Evolutionary conservation across 2,329 filamentous ascomycete genomes (phyloP).

Genomic region (Colletotrichum tofieldiae): DNA sequence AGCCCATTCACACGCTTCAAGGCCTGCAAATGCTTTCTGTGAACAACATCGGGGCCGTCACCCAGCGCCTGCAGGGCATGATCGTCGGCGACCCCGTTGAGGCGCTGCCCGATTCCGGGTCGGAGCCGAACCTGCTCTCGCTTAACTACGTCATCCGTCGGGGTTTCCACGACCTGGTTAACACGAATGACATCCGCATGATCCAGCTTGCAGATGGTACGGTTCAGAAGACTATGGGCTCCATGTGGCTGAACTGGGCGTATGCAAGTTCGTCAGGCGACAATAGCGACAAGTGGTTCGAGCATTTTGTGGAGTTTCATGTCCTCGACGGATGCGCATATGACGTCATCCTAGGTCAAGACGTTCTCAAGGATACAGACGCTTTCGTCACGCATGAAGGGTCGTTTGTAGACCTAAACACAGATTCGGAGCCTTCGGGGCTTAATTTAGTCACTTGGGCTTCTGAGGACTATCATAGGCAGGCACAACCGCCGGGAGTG

Average conservation of each 20-base stretch:
- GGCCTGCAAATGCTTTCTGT: not conserved
- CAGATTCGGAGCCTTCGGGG: too few species aligned
- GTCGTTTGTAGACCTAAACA: too few species aligned
- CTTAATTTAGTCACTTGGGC: too few species aligned
- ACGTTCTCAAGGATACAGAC: not conserved
- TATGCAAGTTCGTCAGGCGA: not conserved
- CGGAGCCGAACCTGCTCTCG: not conserved
- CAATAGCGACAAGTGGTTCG: not conserved
- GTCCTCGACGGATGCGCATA: not conserved
- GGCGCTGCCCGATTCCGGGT: not conserved
- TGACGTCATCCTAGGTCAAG: not conserved
- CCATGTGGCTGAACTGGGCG: not conserved
- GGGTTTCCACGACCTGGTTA: not conserved
- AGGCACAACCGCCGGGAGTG: too few species aligned
- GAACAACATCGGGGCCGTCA: not conserved
- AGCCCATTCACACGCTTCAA: not conserved
- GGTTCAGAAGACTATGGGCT: not conserved
- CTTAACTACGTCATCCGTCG: not conserved
- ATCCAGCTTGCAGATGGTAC: not conserved
- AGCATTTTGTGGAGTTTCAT: not conserved
- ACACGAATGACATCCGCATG: not conserved
- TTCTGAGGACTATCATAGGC: too few species aligned
- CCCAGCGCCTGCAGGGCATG: not conserved
- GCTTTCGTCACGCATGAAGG: too few species aligned
- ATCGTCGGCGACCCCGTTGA: not conserved